A percentile compares a stretch with the other conserved stretches of the same genome.
Evolutionary conservation across 768 basidiomycete genomes (phyloP).

Genomic region (Boletus huronensis): DNA sequence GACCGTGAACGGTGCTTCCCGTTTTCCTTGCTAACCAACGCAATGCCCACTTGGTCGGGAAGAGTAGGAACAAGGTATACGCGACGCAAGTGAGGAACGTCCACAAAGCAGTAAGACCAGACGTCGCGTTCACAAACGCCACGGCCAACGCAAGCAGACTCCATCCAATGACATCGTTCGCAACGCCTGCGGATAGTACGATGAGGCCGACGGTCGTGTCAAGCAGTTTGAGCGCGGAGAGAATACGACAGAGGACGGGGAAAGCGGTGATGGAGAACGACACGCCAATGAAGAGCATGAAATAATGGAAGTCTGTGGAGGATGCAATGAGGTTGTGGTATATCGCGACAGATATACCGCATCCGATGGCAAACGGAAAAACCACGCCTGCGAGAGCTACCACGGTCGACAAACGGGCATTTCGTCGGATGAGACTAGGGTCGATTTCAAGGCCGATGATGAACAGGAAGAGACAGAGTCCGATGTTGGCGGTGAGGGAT

Average conservation of each 20-base stretch:
- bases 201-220: constrained; percentile 92
- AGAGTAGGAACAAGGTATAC: constrained; percentile 75
- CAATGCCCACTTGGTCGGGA: constrained; percentile 59
- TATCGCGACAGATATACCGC: constrained; percentile 66
- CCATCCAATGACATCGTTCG: constrained; percentile 89
- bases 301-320: constrained; percentile 69
- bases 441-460: constrained; percentile 94
- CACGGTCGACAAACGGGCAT: constrained; percentile 58
- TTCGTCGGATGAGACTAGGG: constrained; percentile 68
- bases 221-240: constrained; percentile 85
- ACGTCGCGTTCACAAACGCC: constrained; percentile 84
- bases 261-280: constrained; percentile 89
- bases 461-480: constrained; percentile 85
- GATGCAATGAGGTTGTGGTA: constrained; percentile 70
- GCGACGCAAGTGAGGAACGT: constrained; percentile 78
- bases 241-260: constrained; percentile 84
- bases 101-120: constrained; percentile 81
- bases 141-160: constrained; percentile 84
- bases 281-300: constrained; percentile 92
- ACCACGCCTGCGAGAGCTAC: constrained; percentile 81
- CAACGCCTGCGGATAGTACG: constrained; percentile 89
- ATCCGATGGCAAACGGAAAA: constrained; percentile 85
- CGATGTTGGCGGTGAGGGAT: constrained; percentile 85
- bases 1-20: constrained; percentile 77
- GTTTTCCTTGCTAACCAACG: constrained; percentile 72